Percentiles rank a stretch among this genome's conserved stretches.
Evolutionary conservation across 2,329 filamentous ascomycete genomes (phyloP).

Genomic region (Thielaviopsis populi): DNA sequence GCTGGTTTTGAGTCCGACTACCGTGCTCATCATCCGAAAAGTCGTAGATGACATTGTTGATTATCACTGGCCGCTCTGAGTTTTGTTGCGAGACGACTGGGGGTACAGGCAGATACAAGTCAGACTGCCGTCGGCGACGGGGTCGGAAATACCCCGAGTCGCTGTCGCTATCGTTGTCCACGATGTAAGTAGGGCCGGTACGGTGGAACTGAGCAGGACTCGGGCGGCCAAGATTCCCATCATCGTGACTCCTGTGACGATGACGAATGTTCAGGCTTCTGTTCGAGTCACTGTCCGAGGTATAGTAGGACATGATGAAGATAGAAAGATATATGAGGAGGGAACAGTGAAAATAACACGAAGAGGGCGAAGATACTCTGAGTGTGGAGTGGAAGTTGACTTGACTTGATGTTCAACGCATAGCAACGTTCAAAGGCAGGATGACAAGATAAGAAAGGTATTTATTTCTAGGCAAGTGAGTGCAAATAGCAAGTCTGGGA

Average conservation of each 20-base stretch:
- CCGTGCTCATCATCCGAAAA: constrained; percentile 7
- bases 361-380: background rate
- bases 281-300: background rate
- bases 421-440: background rate
- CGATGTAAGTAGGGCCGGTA: constrained; percentile 3
- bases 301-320: background rate
- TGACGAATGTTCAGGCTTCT: background rate
- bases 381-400: background rate
- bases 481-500: background rate
- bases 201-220: constrained; percentile 4
- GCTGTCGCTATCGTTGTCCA: background rate
- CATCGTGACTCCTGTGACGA: background rate
- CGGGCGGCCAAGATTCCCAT: background rate
- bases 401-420: background rate
- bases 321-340: background rate
- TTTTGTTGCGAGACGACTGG: background rate
- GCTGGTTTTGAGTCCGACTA: background rate
- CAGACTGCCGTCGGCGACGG: background rate
- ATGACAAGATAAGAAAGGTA: background rate
- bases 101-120: background rate
- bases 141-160: background rate
- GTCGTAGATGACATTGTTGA: constrained; percentile 6
- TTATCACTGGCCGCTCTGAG: background rate
- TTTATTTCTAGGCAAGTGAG: background rate
- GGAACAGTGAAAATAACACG: background rate